Base-by-base conservation (phyloP, 306 rosid species). In the Fagus crenata region DNA sequence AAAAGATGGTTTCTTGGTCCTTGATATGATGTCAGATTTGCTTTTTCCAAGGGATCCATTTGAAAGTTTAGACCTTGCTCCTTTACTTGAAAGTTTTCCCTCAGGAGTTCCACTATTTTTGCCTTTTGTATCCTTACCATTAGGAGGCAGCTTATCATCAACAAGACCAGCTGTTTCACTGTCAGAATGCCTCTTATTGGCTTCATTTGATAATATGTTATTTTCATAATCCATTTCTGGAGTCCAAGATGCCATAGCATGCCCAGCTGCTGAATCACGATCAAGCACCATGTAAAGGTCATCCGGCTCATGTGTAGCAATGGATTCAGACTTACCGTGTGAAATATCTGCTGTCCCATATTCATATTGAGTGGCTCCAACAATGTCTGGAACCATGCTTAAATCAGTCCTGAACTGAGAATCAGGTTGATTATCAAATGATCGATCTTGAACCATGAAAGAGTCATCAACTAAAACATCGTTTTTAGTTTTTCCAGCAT, bases 251-350 rank as follows among this genome's bases (percentile, higher is more conserved):
- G 87, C 69, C 53, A 80, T 80, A 60, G 67, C 78, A 69, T 78
- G 93, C 77, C 87, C 89, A 64, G 77, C 77, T 8, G 89, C 79
- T 37, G 92, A 84, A 77, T 85, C 90, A 49, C 99, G 96, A 18
- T 91, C 99, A 74, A 96, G 98, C 89, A 91, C 76, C 97, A 96
- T 92, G 87, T 79, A 89, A 80, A 95, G 96, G 85, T 95, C 99
- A 74, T 92, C 93, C 1, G 99, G 98, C 79, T 92, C 98, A 36
- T 80, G 89, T 46, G 83, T 63, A 53, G 64, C 77, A 33, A 69
- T 71, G 17, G 77, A 68, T 76, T 80, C 92, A 79, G 86, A 81
- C 85, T 84, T 86, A 32, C 80, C 85, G 36, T 65, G 75, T 32
- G 86, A 81, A 77, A 49, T 65, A 72, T 83, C 93, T 49, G 77